These are phyloP conservation scores for Phytopythium boreale DNA, from an alignment of 352 stramenopile species.

Conservation along the genomic window DNA sequence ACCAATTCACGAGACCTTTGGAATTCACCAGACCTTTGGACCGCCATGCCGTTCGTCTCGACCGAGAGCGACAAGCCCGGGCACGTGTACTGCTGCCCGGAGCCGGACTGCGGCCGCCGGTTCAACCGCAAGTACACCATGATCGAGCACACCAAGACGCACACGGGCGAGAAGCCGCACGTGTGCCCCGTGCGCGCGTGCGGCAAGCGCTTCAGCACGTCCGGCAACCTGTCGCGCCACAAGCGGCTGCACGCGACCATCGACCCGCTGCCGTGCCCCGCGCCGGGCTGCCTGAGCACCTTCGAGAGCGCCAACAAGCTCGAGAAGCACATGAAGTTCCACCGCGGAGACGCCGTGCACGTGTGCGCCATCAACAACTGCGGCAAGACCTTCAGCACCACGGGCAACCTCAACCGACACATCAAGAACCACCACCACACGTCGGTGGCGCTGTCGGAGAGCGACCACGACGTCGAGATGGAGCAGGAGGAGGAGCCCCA, in stretches of 20 bases:
- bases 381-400: conserved; percentile 52
- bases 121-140: conserved; percentile 36
- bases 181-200: conserved; percentile 25
- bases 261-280: conserved; percentile 20
- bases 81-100: conserved; percentile 8
- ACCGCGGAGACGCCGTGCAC: conserved; percentile 28
- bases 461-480: background rate
- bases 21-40: no score
- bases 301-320: conserved; percentile 21
- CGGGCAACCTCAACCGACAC: conserved; percentile 43
- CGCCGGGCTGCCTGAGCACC: conserved; percentile 14
- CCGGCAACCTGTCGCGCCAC: conserved; percentile 38
- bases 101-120: conserved; percentile 17
- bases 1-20: background rate
- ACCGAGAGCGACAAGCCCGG: background rate
- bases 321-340: conserved; percentile 34
- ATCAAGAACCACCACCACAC: conserved; percentile 16
- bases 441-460: background rate
- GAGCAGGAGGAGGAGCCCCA: background rate
- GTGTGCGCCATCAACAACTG: conserved; percentile 27
- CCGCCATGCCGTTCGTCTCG: background rate
- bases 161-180: conserved; percentile 26
- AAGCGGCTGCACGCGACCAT: conserved; percentile 29
- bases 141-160: conserved; percentile 33
- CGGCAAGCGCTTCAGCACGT: conserved; percentile 43